Evolutionary conservation across 2,329 filamentous ascomycete genomes (phyloP).

Genomic region (Microdochium nivale): DNA sequence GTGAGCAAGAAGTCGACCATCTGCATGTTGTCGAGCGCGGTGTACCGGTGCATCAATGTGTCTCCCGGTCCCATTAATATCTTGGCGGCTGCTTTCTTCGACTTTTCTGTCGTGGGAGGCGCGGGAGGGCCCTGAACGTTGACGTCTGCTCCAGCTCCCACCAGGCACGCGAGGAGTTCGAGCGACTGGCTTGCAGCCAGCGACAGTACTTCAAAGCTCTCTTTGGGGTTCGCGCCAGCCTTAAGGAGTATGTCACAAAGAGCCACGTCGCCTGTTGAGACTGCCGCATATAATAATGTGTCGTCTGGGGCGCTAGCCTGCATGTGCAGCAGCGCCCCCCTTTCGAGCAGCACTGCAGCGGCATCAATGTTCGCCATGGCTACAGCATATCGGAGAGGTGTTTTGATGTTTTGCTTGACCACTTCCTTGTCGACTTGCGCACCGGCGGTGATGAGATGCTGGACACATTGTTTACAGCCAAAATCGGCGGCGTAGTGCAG

Average conservation of each 20-base stretch:
- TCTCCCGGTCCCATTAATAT: background rate
- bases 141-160: slow-evolving; percentile 4
- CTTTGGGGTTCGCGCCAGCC: slow-evolving; percentile 3
- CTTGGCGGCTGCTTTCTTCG: background rate
- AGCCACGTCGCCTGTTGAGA: slow-evolving; percentile 1
- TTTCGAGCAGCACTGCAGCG: slow-evolving; percentile 1
- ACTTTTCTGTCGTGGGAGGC: background rate
- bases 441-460: slow-evolving; percentile 3
- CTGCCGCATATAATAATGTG: slow-evolving; percentile 5
- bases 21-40: background rate
- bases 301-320: slow-evolving; percentile 2
- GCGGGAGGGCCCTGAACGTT: slow-evolving; percentile 1
- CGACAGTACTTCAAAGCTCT: slow-evolving; percentile 2
- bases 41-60: slow-evolving; percentile 3
- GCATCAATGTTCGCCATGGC: slow-evolving; percentile 3
- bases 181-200: background rate
- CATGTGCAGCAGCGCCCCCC: slow-evolving; percentile 3
- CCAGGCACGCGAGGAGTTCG: slow-evolving; percentile 1
- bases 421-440: slow-evolving; percentile 2
- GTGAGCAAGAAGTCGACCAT: slow-evolving; percentile 4
- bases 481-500: slow-evolving; percentile 8
- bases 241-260: slow-evolving; percentile 2
- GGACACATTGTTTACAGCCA: slow-evolving; percentile 3
- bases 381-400: slow-evolving; percentile 6
- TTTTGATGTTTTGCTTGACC: slow-evolving; percentile 3